A percentile compares a stretch with the other conserved stretches of the same genome.
phyloP scores from a whole-genome alignment of 169 alveolate species.

The Babesia gibsoni region DNA sequence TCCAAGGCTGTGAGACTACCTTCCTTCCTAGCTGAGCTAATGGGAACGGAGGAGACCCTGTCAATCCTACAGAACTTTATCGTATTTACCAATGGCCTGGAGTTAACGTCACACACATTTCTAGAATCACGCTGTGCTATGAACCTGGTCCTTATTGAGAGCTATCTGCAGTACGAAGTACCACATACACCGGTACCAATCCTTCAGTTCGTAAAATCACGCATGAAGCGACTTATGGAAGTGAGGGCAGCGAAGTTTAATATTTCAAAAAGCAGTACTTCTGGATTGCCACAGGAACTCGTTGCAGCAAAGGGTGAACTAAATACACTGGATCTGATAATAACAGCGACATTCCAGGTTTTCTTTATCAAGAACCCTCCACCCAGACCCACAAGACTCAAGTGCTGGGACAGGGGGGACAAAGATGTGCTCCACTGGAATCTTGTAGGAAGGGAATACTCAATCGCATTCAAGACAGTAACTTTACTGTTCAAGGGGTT shows the following conservation, averaged over 20 bases:
- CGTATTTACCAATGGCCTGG: not conserved
- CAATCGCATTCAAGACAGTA: conserved; percentile 11
- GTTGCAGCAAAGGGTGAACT: conserved; percentile 23
- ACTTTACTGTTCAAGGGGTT: conserved; percentile 22
- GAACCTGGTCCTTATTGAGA: conserved; percentile 21
- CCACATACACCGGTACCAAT: not conserved
- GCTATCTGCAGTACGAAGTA: conserved; percentile 1
- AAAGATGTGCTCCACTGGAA: conserved; percentile 33
- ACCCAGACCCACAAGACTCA: not conserved
- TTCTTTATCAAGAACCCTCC: not conserved
- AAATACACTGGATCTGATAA: conserved; percentile 5
- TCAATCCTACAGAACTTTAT: conserved; percentile 12
- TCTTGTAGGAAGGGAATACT: conserved; percentile 23
- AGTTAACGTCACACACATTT: not conserved
- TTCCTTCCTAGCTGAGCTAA: not conserved
- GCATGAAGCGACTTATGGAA: not conserved
- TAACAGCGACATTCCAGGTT: conserved; percentile 8
- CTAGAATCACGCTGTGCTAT: conserved; percentile 14
- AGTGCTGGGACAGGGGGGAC: not conserved
- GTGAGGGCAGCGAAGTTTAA: conserved; percentile 4
- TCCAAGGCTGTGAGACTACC: not conserved
- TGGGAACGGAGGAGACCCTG: not conserved
- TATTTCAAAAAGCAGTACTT: not conserved
- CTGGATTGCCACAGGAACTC: not conserved
- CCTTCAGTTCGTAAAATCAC: not conserved